Evolutionary conservation across 306 rosid genomes (phyloP), one percentile per base, ranked within the genome.

Genomic region (Begonia fuchsioides): DNA sequence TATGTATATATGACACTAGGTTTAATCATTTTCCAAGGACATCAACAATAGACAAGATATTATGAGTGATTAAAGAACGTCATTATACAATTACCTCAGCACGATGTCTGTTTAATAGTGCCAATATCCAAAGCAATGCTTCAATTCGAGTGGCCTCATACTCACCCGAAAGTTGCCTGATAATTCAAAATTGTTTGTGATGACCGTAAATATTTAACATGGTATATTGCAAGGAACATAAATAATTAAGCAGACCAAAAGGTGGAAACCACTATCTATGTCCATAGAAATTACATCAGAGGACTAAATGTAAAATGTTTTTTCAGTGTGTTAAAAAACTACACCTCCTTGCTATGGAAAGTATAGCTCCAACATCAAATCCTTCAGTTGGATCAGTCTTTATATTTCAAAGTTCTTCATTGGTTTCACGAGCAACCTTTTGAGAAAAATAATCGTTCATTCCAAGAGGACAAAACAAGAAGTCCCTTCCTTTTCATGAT

Each of bases 401-500:
- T 57, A 79, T 62, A 47, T 78, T 72, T 15, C 83, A 93, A 59
- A 92, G 93, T 70, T 82, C 98, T 69, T 92, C 94, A 54, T 92
- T 92, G 51, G 96, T 92, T 79, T 92, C 96, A 38, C 94, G 79
- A 63, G 98, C 95, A 79, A 92, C 93, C 98, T 92, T n/a, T 51
- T 32, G 68, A n/a, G 52, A 59, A 51, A 18, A 53, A 10, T 8
- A 10, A 35, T 9, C 16, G 32, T 40, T 53, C 16, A 43, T 38
- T 47, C n/a, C 39, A 32, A 16, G 15, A 44, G 13, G 16, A 62
- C 13, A 51, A 49, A 49, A 40, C 8, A 6, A 56, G 9, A 63
- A 26, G 5, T 26, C 35, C 7, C 20, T 12, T 10, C 12, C 12
- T 41, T 41, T 41, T 40, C 44, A 5, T 2, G 35, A 0, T 26